A percentile compares a stretch with the other conserved stretches of the same genome.
Evolutionary conservation across 768 basidiomycete genomes (phyloP).

Genomic region (Neoboletus brunneissimus): DNA sequence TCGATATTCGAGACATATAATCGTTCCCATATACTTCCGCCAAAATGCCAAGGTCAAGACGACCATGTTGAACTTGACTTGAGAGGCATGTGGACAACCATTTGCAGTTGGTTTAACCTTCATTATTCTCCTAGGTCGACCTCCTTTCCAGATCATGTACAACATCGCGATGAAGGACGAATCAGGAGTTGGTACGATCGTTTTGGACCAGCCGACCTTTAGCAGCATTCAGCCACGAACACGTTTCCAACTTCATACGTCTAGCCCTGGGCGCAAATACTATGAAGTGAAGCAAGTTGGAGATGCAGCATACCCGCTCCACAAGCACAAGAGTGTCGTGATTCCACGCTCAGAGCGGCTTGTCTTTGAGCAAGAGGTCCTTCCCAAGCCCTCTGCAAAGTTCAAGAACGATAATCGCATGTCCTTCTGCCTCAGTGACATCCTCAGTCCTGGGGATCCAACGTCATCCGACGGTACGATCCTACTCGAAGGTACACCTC

Average conservation of each 20-base stretch:
- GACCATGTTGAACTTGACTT: slow-evolving; percentile 85
- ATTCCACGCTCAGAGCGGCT: slow-evolving; percentile 69
- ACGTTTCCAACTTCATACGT: slow-evolving; percentile 78
- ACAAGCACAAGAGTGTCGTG: slow-evolving; percentile 56
- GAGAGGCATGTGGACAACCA: slow-evolving; percentile 46
- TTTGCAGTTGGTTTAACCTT: background rate
- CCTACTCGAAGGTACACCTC: slow-evolving; percentile 77
- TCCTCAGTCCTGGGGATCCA: slow-evolving; percentile 52
- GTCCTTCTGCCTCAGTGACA: slow-evolving; percentile 74
- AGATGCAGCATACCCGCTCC: slow-evolving; percentile 79
- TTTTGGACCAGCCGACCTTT: slow-evolving; percentile 76
- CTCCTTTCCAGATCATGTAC: slow-evolving; percentile 94
- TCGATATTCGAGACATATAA: slow-evolving; percentile 61
- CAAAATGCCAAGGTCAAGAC: slow-evolving; percentile 79
- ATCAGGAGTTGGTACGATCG: slow-evolving; percentile 63
- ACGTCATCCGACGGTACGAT: slow-evolving; percentile 53
- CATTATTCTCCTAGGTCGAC: slow-evolving; percentile 52
- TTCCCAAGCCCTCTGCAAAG: slow-evolving; percentile 72
- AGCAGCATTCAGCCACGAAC: slow-evolving; percentile 81
- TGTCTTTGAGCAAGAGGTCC: slow-evolving; percentile 83
- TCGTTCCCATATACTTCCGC: slow-evolving; percentile 68
- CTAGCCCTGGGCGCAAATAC: slow-evolving; percentile 73
- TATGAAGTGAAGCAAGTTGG: slow-evolving; percentile 91
- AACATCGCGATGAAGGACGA: slow-evolving; percentile 73
- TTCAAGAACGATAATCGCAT: slow-evolving; percentile 68